phyloP scores from a whole-genome alignment of 1,284 basidiomycete genomes.

The Apiotrichum siamense region DNA sequence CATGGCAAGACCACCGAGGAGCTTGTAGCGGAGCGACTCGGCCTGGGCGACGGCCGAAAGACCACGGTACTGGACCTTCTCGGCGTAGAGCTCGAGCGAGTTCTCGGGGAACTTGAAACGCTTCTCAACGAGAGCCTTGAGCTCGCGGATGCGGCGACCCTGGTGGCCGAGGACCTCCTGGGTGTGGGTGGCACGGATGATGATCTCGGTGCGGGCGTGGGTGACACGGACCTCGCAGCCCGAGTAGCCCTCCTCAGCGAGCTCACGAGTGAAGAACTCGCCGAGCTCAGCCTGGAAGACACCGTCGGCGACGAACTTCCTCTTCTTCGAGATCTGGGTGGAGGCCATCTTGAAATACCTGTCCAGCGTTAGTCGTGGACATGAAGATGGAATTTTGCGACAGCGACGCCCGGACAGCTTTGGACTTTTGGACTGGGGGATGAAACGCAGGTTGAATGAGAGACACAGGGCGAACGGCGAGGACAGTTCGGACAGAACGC shows the following conservation, averaged over 20 bases:
- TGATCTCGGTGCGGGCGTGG: conserved; percentile 99
- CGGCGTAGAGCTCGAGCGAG: conserved; percentile 97
- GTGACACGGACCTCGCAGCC: conserved; percentile 99
- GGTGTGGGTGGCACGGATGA: conserved; percentile 99
- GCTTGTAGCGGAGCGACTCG: conserved; percentile 98
- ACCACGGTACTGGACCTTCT: conserved; percentile 99
- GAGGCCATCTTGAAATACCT: no score
- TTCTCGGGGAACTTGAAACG: conserved; percentile 99
- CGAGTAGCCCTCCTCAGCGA: conserved; percentile 99
- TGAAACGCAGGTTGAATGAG: no score
- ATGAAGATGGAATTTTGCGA: no score
- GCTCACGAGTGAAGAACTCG: conserved; percentile 98
- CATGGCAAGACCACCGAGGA: conserved; percentile 98
- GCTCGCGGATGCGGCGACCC: conserved; percentile 97
- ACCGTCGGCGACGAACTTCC: conserved; percentile 95
- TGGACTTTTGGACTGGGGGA: no score
- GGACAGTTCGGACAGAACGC: no score
- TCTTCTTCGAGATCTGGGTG: no score
- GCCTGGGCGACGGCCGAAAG: conserved; percentile 98
- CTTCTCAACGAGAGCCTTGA: conserved; percentile 97
- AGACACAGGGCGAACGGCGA: no score
- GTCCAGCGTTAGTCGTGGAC: no score
- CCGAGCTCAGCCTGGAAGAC: conserved; percentile 97
- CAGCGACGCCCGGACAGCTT: no score
- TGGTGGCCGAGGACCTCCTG: conserved; percentile 99